Evolutionary conservation across 768 basidiomycete genomes (phyloP), one percentile per base, ranked within the genome.

Genomic region (Suillus fuscotomentosus): DNA sequence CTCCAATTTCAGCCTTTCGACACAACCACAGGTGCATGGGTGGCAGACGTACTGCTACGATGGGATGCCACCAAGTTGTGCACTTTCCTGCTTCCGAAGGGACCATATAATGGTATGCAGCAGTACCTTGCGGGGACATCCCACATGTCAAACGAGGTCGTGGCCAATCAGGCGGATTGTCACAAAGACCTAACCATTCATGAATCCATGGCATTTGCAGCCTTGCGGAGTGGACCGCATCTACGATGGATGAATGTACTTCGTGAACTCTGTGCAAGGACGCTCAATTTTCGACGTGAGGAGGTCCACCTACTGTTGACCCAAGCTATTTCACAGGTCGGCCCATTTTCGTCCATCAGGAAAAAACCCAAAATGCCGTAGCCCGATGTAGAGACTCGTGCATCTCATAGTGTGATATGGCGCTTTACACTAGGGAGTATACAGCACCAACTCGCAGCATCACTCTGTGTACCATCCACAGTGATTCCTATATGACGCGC

Each of bases 221-320:
- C 75, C 57, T 65, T 86, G 42, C 81, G 86, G 6, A 77, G 79
- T 43, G 84, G 85, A 0, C 64, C 73, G 0, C 70, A 66, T 3
- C 65, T 86, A 0, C 84, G 86, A 55, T 86, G 84, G 84, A 70
- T 79, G 45, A 86, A 86, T 65, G 79, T 86, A 43, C 64, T 77
- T 17, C 77, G 80, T n/a, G 83, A 83, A 66, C 66, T 86, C 27
- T 73, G 76, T 6, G 74, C 75, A 11, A 72, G 76, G 24, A 67
- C 68, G 0, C 66, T 87, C 63, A 77, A 74, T 13, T 81, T 87
- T 61, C 70, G 74, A 27, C 62, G 68, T 9, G 72, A 74, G 0
- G 80, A 79, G 22, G 80, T 86, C 1, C 76, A 83, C 63, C 61
- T 75, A 0, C 72, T 86, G 0, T 31, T 86, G 3, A 72, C 69